Evolutionary conservation across 2,329 filamentous ascomycete species (phyloP).

Genomic region (Malbranchea cinnamomea): DNA sequence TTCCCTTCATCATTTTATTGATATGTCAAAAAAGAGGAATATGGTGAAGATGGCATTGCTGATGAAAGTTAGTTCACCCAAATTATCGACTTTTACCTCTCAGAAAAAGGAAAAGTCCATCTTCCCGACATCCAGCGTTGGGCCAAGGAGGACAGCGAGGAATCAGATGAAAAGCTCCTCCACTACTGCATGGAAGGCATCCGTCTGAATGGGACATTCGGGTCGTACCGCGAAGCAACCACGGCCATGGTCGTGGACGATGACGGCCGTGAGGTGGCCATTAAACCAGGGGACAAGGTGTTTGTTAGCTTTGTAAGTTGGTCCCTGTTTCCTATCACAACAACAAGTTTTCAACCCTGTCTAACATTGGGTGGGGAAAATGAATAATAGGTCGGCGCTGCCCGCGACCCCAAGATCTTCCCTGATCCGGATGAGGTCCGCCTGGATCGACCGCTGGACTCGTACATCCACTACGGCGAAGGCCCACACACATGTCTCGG

Average conservation of each 20-base stretch:
- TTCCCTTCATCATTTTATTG: not conserved
- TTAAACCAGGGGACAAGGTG: conserved; percentile 28
- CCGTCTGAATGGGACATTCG: conserved; percentile 39
- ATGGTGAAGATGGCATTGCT: no score
- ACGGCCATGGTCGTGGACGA: conserved; percentile 20
- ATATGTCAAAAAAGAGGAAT: conserved; percentile 42
- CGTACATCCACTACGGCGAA: conserved; percentile 32
- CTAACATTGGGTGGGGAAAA: conserved; percentile 47
- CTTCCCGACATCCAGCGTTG: conserved; percentile 31
- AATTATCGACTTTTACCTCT: conserved; percentile 29
- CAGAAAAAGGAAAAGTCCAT: conserved; percentile 25
- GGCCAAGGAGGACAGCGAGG: conserved; percentile 21
- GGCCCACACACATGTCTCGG: conserved; percentile 35
- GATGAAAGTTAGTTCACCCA: conserved; percentile 43
- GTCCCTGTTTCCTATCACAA: not conserved
- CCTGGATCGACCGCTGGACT: conserved; percentile 25
- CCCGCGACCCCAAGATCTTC: conserved; percentile 26
- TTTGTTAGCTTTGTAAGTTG: conserved; percentile 42
- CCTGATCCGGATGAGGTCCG: conserved; percentile 28
- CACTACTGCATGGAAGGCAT: conserved; percentile 16
- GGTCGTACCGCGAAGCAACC: conserved; percentile 32
- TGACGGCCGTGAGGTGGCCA: conserved; percentile 27
- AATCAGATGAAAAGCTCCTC: conserved; percentile 12
- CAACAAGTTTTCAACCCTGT: conserved; percentile 21
- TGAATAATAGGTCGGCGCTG: conserved; percentile 26